Evolutionary conservation across 768 basidiomycete genomes (phyloP), one percentile per base, ranked within the genome.

Genomic region (Serendipita sp.): DNA sequence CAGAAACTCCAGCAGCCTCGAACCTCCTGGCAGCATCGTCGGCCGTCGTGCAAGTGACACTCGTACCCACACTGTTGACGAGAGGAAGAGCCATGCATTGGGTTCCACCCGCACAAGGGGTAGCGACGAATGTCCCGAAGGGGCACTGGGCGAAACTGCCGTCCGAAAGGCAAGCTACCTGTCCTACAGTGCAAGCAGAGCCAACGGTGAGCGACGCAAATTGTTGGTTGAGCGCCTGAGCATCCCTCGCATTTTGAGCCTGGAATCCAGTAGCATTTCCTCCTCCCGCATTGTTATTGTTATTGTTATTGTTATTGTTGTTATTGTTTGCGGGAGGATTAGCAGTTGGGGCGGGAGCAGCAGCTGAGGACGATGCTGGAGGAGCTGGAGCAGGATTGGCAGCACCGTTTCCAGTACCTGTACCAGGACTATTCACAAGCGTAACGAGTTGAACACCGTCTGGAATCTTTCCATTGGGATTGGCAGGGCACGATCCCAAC

Each of bases 71-170:
- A 47, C 67, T 68, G 67, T 77, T 77, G 10, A 77, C 75, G 35
- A 79, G 73, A 0, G 78, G 78, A 30, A 79, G 74, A 2, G 77
- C 79, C 32, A 72, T 70, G 70, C 79, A 80, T 16, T 41, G 60
- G 1, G 66, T 64, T 7, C 73, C 73, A 45, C 69, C 70, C 34
- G 71, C 70, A 64, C 82, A 84, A 0, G 69, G 64, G 0, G 75
- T 76, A 15, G 74, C 63, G 0, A 71, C 75, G 63, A 81, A 83
- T 65, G 76, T 73, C n/a, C 79, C 80, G n/a, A 68, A 70, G 32
- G 77, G 77, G 66, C 82, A 84, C 68, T 82, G 80, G 24, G 81
- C 82, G 65, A 83, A 82, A 3, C 70, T 72, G 2, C 72, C 56
- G 74, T 65, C 16, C 68, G 73, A 58, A 77, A 54, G 13, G 24